These are phyloP conservation scores for Gastrolobium bilobum DNA, from an alignment of 306 rosid species.

Conservation along the genomic window DNA sequence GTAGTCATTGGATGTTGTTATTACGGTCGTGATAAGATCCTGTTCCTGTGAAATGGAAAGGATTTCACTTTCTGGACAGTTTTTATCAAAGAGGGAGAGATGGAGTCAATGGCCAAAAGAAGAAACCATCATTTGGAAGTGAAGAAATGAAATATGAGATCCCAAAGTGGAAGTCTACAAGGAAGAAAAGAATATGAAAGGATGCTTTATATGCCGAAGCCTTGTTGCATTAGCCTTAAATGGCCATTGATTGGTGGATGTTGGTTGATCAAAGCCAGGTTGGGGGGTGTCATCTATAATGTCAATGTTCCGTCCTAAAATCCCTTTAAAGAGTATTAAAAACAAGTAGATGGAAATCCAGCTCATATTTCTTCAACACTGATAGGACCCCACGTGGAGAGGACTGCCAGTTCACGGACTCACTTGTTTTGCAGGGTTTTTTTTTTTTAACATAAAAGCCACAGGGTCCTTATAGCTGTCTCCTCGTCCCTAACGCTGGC, in stretches of 20 bases:
- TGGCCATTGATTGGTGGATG: no score
- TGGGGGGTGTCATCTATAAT: slow-evolving; percentile 23
- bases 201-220: neutral
- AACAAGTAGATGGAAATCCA: slow-evolving; percentile 70
- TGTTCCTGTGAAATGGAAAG: slow-evolving; percentile 10
- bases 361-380: slow-evolving; percentile 63
- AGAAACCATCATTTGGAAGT: neutral
- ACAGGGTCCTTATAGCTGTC: slow-evolving; percentile 61
- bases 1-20: neutral
- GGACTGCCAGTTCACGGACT: slow-evolving; percentile 63
- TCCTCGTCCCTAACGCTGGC: slow-evolving; percentile 80
- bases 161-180: slow-evolving; percentile 41
- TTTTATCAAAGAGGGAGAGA: neutral
- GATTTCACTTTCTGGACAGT: slow-evolving; percentile 8
- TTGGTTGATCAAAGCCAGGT: slow-evolving; percentile 41
- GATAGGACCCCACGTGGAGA: slow-evolving; percentile 68
- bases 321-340: neutral
- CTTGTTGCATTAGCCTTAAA: no score
- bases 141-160: slow-evolving; percentile 22
- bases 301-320: neutral
- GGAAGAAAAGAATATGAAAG: slow-evolving; percentile 27
- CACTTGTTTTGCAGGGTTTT: slow-evolving; percentile 26
- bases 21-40: neutral
- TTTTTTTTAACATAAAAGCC: slow-evolving; percentile 41
- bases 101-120: slow-evolving; percentile 37